phyloP scores from a whole-genome alignment of 805 yeast species.

The Pichia cabralensis region DNA sequence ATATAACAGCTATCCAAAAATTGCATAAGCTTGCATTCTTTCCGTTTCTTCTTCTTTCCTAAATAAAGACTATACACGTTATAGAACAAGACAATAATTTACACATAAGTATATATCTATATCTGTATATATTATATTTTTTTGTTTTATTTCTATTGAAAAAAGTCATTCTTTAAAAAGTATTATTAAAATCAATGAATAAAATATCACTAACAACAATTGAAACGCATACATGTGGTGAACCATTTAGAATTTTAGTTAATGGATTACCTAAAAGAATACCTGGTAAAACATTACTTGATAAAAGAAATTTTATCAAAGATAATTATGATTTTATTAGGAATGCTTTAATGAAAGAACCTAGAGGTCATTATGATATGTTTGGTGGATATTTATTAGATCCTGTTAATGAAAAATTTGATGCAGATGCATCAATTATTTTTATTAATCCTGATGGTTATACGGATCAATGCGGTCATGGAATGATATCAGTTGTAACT shows the following conservation, averaged over 20 bases:
- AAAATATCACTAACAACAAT: slow-evolving; percentile 10
- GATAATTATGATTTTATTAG: slow-evolving; percentile 17
- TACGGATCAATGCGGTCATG: slow-evolving; percentile 24
- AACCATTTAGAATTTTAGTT: slow-evolving; percentile 16
- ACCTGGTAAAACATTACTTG: slow-evolving; percentile 17
- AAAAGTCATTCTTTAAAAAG: too few species aligned
- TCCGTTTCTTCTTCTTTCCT: too few species aligned
- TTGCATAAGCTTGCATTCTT: too few species aligned
- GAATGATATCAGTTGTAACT: slow-evolving; percentile 19
- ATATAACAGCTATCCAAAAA: too few species aligned
- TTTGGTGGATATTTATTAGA: slow-evolving; percentile 19
- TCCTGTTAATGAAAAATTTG: slow-evolving; percentile 8
- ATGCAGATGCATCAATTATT: slow-evolving; percentile 19
- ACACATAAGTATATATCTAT: too few species aligned
- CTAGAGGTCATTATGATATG: slow-evolving; percentile 24
- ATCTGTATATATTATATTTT: too few species aligned
- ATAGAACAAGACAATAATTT: too few species aligned
- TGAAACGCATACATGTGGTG: slow-evolving; percentile 22
- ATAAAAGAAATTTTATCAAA: slow-evolving; percentile 14
- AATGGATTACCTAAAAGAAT: slow-evolving; percentile 15
- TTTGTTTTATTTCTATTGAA: too few species aligned
- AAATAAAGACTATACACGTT: too few species aligned
- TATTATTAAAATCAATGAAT: too few species aligned
- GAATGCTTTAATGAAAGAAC: slow-evolving; percentile 19
- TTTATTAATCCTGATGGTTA: slow-evolving; percentile 21